Base-by-base conservation (phyloP, 371 early-diverging fungal species). In the Vavraia culicis region DNA sequence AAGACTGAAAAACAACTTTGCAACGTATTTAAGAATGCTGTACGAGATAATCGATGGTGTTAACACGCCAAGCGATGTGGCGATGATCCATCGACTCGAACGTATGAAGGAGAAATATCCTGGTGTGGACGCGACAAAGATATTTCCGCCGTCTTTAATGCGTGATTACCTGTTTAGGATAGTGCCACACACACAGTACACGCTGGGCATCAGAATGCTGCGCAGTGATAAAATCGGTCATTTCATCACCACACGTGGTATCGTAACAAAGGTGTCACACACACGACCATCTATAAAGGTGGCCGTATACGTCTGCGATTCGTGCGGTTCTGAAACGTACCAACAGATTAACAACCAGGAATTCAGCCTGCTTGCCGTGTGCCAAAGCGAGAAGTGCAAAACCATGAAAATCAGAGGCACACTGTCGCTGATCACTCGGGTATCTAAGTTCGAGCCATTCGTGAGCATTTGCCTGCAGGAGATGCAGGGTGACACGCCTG, bases 301-400 rank as follows among this genome's bases (percentile, higher is more conserved):
- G 51, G 78, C 82, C 45, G 81, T 88, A 0, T 86, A 87, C 72
- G 76, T 77, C 52, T 96, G 95, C 72, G 93, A 93, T 59, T 72
- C 76, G 31, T 96, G 98, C 71, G 90, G 91, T 10, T 71, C 76
- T 66, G 96, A 96, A 72, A 79, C 85, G 42, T 96, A 88, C 71
- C 89, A 94, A 72, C 85, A 87, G 65, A 81, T 90, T 15, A 46
- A 46, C 4, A 47, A 49, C 9, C 61, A 68, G 44, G 57, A 47
- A 8, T 85, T 81, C 67, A 78, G 76, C 41, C 84, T 88, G 1
- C 61, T 89, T 23, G 74, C 76, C n/a, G 82, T 85, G 56, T 95
- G 96, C 70, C 73, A 71, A 23, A 80, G 83, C 18, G 75, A 74
- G 43, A 75, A 74, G 45, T 96, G 96, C 72, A 76, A 76, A 46